Evolutionary conservation across 495 filamentous ascomycete genomes (phyloP).

Genomic region (Aspergillus nidulans): DNA sequence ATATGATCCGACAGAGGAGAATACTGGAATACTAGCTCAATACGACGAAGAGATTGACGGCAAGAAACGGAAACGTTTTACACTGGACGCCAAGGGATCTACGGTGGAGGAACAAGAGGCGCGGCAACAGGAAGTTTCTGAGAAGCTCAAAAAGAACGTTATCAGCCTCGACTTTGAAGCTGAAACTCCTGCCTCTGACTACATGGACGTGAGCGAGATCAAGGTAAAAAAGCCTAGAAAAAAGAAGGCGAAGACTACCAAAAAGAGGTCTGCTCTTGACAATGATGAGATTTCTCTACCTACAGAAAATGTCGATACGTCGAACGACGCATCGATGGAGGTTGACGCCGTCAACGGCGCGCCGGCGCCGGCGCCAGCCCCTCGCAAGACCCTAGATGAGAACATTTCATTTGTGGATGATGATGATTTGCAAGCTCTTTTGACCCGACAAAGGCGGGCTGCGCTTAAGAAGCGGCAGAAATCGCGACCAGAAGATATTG

Average conservation of each 20-base stretch:
- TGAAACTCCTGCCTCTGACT: constrained; percentile 72
- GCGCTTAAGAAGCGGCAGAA: constrained; percentile 90
- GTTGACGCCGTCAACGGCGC: constrained; percentile 54
- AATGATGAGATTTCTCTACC: constrained; percentile 68
- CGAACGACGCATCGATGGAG: constrained; percentile 63
- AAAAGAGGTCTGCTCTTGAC: constrained; percentile 63
- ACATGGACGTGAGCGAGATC: constrained; percentile 76
- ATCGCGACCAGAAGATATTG: constrained; percentile 77
- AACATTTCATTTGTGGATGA: constrained; percentile 78
- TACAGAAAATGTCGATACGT: constrained; percentile 35
- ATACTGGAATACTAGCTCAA: constrained; percentile 68
- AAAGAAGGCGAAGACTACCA: constrained; percentile 76
- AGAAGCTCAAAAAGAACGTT: constrained; percentile 59
- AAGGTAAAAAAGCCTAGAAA: constrained; percentile 94
- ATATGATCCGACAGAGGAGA: constrained; percentile 75
- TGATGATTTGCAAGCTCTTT: constrained; percentile 82
- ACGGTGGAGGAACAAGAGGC: constrained; percentile 59
- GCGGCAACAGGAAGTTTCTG: constrained; percentile 51
- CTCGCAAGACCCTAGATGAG: constrained; percentile 60
- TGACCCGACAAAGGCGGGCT: constrained; percentile 72
- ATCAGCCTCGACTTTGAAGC: constrained; percentile 71
- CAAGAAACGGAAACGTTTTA: constrained; percentile 87
- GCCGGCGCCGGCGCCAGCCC: constrained; percentile 30
- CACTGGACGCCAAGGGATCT: constrained; percentile 70
- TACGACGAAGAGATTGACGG: constrained; percentile 95